A percentile compares a stretch with the other conserved stretches of the same genome.
Evolutionary conservation across 2,329 filamentous ascomycete genomes (phyloP).

Genomic region (Ophiostoma populinum): DNA sequence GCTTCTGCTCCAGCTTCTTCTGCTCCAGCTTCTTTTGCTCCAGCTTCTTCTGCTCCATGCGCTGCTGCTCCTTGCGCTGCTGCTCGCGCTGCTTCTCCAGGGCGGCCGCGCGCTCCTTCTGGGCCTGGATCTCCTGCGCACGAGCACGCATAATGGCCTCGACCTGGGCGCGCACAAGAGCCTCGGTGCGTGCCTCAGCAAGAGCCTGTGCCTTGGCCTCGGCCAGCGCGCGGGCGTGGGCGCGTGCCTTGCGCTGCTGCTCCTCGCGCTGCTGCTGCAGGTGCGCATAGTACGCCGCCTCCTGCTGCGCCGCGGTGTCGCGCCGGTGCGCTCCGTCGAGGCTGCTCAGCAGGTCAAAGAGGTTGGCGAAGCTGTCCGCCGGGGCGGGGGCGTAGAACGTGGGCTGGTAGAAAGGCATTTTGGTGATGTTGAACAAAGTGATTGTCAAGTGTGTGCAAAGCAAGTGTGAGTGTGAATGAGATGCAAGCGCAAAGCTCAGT

Average conservation of each 20-base stretch:
- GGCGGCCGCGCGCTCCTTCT: too few species aligned
- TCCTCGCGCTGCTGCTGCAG: neutral
- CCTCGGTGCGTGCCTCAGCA: slow-evolving; percentile 7
- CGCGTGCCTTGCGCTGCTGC: too few species aligned
- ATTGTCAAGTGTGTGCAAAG: slow-evolving; percentile 7
- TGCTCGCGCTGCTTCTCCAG: too few species aligned
- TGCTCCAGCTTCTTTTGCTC: too few species aligned
- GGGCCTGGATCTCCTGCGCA: neutral
- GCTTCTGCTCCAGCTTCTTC: neutral
- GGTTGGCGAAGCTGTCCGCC: slow-evolving; percentile 16
- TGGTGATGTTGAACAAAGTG: slow-evolving; percentile 17
- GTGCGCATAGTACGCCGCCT: slow-evolving; percentile 1
- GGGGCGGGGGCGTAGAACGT: slow-evolving; percentile 17
- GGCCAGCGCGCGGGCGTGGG: too few species aligned
- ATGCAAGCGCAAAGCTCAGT: neutral
- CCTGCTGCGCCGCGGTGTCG: slow-evolving; percentile 14
- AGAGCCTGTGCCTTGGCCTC: slow-evolving; percentile 5
- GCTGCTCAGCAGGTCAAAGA: slow-evolving; percentile 48
- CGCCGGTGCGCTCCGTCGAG: slow-evolving; percentile 36
- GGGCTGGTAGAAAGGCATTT: slow-evolving; percentile 44
- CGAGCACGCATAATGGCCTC: slow-evolving; percentile 8
- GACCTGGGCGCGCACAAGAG: neutral
- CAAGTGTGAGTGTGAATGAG: slow-evolving; percentile 8
- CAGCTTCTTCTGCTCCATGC: neutral
- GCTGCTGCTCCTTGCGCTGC: neutral